phyloP scores from a whole-genome alignment of 495 filamentous ascomycete species.

The Penicillium psychrofluorescens region DNA sequence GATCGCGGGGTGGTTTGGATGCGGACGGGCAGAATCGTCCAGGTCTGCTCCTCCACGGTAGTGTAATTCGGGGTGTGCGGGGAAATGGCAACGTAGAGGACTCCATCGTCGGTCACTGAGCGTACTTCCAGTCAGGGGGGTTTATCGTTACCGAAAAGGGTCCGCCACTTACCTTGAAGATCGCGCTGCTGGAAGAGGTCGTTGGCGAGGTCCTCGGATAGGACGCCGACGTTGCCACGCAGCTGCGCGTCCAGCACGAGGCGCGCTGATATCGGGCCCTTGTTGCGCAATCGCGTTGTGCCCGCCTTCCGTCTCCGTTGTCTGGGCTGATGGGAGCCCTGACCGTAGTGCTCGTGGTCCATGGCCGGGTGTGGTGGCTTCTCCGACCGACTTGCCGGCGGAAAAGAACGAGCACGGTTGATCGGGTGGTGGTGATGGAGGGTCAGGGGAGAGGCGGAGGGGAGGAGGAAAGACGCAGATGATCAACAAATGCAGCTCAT shows the following conservation, averaged over 20 bases:
- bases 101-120: conserved; percentile 17
- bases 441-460: background rate
- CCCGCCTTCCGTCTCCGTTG: conserved; percentile 26
- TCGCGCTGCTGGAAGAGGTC: conserved; percentile 65
- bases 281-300: conserved; percentile 42
- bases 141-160: background rate
- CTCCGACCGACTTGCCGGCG: conserved; percentile 18
- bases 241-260: conserved; percentile 75
- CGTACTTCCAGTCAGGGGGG: conserved; percentile 1
- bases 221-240: conserved; percentile 77
- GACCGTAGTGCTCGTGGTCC: conserved; percentile 30
- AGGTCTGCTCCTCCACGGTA: conserved; percentile 56
- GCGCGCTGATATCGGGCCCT: conserved; percentile 50
- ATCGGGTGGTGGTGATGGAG: conserved; percentile 18
- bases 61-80: conserved; percentile 62
- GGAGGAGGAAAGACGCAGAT: background rate
- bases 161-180: conserved; percentile 24
- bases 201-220: conserved; percentile 78
- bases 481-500: background rate
- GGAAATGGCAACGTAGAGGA: conserved; percentile 69
- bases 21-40: conserved; percentile 79
- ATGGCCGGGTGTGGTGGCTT: conserved; percentile 16
- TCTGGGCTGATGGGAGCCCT: conserved; percentile 35
- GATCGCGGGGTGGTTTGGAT: conserved; percentile 63
- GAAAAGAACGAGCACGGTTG: conserved; percentile 7